Base-by-base conservation (phyloP, 2,329 filamentous ascomycete species). In the Aspergillus carbonarius region DNA sequence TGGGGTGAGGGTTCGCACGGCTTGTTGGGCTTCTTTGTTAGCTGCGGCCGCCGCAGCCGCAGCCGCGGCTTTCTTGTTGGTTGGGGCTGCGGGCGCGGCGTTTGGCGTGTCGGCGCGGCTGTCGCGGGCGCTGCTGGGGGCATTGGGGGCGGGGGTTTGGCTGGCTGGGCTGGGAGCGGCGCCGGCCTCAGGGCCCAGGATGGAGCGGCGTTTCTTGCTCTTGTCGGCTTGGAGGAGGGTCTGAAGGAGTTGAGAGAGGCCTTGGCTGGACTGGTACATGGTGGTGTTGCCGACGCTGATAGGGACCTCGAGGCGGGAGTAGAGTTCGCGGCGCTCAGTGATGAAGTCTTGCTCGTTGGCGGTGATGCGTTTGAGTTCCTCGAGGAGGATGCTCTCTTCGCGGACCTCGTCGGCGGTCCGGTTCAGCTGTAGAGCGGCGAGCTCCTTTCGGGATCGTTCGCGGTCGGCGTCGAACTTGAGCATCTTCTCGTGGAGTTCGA, bases 301-400 rank as follows among this genome's bases (percentile, higher is more conserved):
- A 73, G 93, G 93, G 62, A 92, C 91, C 70, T 97, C 93, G 10
- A 99, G 87, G 54, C 93, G 86, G 63, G 87, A 85, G 77, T 93
- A 96, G 46, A 96, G 85, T 72, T 96, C 93, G 66, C 88, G 87
- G 55, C 95, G 89, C 72, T 97, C 92, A 65, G 91, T 88, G 71
- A 96, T 91, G 70, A 98, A 89, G 58, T 87, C 88, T 66, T 95
- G 90, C 63, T 93, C 91, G 60, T 92, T 88, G 62, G 90, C 88
- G 69, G 96, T 85, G 65, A 99, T 98, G 59, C 95, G 89, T 70
- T 96, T 92, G 56, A 99, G 85, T 72, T 99, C 95, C 59, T 93
- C 84, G 17, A 99, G 83, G 2, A 99, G 79, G 34, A 91, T 89
- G 67, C 96, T 90, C 76, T 99, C 95, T 74, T 99, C 95, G 62